phyloP scores from a whole-genome alignment of 1,284 basidiomycete species.

The Schizopora paradoxa region DNA sequence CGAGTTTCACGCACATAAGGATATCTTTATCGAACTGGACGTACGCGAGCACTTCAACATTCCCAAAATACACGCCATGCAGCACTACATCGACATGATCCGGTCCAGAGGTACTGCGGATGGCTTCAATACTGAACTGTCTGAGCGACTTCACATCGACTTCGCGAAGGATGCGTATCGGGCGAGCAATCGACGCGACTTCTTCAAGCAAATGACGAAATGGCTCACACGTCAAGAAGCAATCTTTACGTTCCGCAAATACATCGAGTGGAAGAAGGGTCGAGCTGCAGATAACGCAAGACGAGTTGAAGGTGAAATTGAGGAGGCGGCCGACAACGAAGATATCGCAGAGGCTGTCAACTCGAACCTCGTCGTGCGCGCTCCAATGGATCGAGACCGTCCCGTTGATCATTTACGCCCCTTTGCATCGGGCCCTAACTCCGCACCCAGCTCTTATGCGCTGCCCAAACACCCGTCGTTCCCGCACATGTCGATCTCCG shows the following conservation, averaged over 20 bases:
- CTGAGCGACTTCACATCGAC: slow-evolving; percentile 31
- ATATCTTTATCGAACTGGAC: slow-evolving; percentile 10
- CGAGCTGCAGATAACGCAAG: too few species aligned
- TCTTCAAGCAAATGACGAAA: slow-evolving; percentile 8
- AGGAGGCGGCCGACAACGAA: too few species aligned
- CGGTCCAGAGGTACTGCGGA: slow-evolving; percentile 26
- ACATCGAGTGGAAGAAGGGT: neutral
- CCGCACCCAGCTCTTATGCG: neutral
- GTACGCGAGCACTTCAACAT: slow-evolving; percentile 16
- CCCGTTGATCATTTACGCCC: too few species aligned
- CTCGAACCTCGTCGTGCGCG: too few species aligned
- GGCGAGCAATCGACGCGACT: slow-evolving; percentile 29
- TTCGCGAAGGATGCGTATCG: slow-evolving; percentile 30
- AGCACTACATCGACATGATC: slow-evolving; percentile 30
- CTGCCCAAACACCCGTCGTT: neutral
- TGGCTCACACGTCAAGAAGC: slow-evolving; percentile 24
- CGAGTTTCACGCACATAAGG: slow-evolving; percentile 25
- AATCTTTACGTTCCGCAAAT: neutral
- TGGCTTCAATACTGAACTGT: slow-evolving; percentile 27
- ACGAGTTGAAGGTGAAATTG: too few species aligned
- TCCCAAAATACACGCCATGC: slow-evolving; percentile 22
- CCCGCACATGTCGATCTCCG: neutral
- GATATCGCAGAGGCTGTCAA: too few species aligned
- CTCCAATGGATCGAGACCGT: too few species aligned
- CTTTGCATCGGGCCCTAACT: neutral